Base-by-base conservation (phyloP, 2,329 filamentous ascomycete species). In the Chaetoscypha palmicola region DNA sequence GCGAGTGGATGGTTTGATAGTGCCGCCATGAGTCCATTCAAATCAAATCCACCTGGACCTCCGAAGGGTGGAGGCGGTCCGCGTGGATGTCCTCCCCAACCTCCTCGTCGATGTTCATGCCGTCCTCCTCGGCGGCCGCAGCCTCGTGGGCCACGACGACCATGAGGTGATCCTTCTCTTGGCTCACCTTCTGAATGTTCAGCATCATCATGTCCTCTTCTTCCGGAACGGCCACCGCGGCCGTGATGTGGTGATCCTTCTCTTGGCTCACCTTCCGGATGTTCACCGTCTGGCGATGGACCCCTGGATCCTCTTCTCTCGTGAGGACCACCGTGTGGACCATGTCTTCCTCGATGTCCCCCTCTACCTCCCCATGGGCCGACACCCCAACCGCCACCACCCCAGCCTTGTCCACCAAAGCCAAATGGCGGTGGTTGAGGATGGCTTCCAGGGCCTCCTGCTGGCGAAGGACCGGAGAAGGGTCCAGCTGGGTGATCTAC, bases 1-100 rank as follows among this genome's bases (percentile, higher is more conserved):
- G 58, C 59, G 22, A 57, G 40, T 4, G 59, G 59, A 35, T 59
- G 58, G 16, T 38, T 19, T 12, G 52, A 49, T 7, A 63, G 44
- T 14, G 52, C 46, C 12, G 52, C 47, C 14, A 59, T 45, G 14
- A 63, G 46, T 19, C 45, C 51, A 28, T 45, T 55, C 43, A 62
- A 38, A 28, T 62, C 58, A 31, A 62, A 61, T 5, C 39, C 48
- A n/a, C 51, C 52, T 30, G 45, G 49, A 30, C 49, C 53, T 20
- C 48, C 52, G 19, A 52, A 52, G 24, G 51, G 50, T 17, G 51
- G 52, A 7, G 24, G 24, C 38, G 50, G 52, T 31, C 54, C 54
- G 8, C 41, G 47, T 3, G 26, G 17, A 31, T 43, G 40, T 9
- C 40, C 40, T 37, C 40, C 40, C 32, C 40, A 37, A 26, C 50